Conservation (phyloP, 305 asterid species). For the Rubia balearica region DNA sequence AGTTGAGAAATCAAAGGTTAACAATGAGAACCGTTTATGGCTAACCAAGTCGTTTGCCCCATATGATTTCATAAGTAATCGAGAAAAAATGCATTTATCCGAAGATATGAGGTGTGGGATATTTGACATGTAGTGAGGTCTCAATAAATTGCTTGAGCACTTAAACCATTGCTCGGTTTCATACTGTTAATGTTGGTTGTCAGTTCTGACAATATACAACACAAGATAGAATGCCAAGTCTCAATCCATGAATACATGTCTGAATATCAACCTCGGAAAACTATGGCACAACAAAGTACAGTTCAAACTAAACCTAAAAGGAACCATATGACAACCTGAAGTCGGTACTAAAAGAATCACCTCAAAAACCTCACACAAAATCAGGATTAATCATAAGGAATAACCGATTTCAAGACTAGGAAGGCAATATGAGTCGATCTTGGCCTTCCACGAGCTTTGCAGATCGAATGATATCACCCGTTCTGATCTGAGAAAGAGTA, state of each 20-base stretch:
- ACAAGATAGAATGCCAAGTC: background rate
- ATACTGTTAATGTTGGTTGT: background rate
- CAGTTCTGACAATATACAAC: background rate
- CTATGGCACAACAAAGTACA: background rate
- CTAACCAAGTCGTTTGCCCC: no score
- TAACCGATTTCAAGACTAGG: background rate
- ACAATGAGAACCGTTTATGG: no score
- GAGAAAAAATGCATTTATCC: background rate
- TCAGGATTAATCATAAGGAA: background rate
- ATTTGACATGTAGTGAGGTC: constrained; percentile 11
- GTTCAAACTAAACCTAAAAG: background rate
- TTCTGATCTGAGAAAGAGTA: constrained; percentile 59
- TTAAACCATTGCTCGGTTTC: background rate
- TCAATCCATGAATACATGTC: background rate
- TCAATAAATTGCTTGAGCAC: background rate
- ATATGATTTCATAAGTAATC: background rate
- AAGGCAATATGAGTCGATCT: constrained; percentile 56
- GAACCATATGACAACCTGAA: background rate
- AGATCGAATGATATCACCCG: constrained; percentile 73
- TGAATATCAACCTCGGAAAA: background rate
- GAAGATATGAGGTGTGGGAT: constrained; percentile 7
- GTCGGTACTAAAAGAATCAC: background rate
- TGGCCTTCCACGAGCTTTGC: constrained; percentile 81
- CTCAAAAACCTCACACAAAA: background rate
- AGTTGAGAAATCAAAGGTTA: no score